phyloP scores from a whole-genome alignment of 192 early-diverging fungal genomes.

The Rhizoclosmatium globosum region DNA sequence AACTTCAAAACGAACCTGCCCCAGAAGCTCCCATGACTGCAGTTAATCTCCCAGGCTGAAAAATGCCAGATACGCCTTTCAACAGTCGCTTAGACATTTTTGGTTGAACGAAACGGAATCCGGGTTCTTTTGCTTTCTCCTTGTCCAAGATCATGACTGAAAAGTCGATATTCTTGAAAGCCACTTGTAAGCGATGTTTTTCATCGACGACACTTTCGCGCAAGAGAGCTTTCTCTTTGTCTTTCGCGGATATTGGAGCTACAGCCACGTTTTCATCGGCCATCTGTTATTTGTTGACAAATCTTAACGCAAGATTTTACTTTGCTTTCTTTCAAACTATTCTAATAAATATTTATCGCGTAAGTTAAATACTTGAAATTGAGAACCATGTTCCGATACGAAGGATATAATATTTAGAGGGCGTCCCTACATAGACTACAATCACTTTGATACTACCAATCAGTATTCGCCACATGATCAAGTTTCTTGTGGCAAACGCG shows the following conservation, averaged over 20 bases:
- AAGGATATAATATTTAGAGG: too few relatives aligned
- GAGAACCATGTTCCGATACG: too few relatives aligned
- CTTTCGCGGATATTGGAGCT: background rate
- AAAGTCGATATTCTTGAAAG: constrained; percentile 28
- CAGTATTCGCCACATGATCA: too few relatives aligned
- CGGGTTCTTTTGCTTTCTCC: background rate
- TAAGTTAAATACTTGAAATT: background rate
- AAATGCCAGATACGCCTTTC: constrained; percentile 35
- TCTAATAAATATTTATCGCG: background rate
- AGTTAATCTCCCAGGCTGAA: constrained; percentile 73
- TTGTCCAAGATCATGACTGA: constrained; percentile 6
- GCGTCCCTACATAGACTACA: too few relatives aligned
- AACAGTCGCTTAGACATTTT: constrained; percentile 21
- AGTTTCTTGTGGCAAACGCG: too few relatives aligned
- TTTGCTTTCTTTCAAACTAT: too few relatives aligned
- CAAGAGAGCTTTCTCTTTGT: background rate
- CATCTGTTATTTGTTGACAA: background rate
- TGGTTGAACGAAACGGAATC: background rate
- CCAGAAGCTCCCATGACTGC: constrained; percentile 92
- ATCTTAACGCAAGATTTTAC: background rate
- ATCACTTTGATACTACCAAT: too few relatives aligned
- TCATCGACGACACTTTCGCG: background rate
- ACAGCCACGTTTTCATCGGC: background rate
- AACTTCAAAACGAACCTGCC: constrained; percentile 61
- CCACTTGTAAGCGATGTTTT: constrained; percentile 24